A percentile compares a stretch with the other conserved stretches of the same genome.
phyloP scores from a whole-genome alignment of 345 rosid genomes.

The Populus simonii region DNA sequence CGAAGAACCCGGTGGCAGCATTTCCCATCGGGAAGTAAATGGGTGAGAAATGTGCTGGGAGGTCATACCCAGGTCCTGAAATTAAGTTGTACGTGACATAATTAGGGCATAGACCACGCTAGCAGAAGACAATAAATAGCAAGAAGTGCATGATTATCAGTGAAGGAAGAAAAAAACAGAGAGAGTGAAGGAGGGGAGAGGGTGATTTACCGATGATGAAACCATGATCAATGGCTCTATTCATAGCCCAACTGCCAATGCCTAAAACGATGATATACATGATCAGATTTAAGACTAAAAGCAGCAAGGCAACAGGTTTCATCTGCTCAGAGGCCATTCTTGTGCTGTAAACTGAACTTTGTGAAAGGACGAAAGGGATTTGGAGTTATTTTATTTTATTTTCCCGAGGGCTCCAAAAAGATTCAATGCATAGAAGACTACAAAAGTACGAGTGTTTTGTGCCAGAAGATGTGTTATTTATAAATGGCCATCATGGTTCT shows the following conservation, averaged over 20 bases:
- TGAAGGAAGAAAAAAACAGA: neutral
- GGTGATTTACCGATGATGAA: constrained; percentile 62
- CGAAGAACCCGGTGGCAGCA: constrained; percentile 92
- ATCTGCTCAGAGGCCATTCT: constrained; percentile 52
- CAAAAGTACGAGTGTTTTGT: constrained; percentile 11
- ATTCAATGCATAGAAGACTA: neutral
- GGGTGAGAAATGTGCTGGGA: constrained; percentile 92
- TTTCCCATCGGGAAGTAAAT: constrained; percentile 93
- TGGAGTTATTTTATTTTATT: neutral
- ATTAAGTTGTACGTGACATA: neutral
- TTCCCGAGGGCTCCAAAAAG: constrained; percentile 2
- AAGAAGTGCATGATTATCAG: neutral
- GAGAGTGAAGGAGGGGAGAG: neutral
- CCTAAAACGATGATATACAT: constrained; percentile 69
- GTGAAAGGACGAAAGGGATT: neutral
- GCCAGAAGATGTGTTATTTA: constrained; percentile 16
- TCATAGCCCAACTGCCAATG: constrained; percentile 82
- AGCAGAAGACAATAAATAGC: neutral
- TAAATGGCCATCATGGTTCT: constrained; percentile 44
- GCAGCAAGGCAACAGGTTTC: constrained; percentile 54
- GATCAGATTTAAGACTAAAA: constrained; percentile 68
- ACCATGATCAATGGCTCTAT: constrained; percentile 72
- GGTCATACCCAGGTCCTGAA: constrained; percentile 64
- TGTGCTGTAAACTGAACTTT: constrained; percentile 5
- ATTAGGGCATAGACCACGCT: neutral